Conservation (phyloP, 192 early-diverging fungal species). For the Dimargaris xerosporica region DNA sequence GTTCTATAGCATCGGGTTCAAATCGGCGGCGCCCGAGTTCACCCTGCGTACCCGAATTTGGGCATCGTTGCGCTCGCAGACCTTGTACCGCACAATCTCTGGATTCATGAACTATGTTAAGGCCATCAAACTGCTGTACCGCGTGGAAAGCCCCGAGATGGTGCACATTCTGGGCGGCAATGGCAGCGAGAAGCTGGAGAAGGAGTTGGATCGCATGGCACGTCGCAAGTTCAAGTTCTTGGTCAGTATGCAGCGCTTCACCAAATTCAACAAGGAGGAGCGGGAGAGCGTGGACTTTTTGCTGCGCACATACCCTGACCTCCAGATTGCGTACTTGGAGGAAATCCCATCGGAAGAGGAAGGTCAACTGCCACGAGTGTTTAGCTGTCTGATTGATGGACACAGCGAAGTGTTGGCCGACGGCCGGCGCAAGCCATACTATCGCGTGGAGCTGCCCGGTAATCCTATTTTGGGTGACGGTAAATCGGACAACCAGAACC, state of each 20-base stretch:
- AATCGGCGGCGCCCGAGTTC: conserved; percentile 64
- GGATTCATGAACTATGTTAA: conserved; percentile 82
- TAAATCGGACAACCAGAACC: conserved; percentile 84
- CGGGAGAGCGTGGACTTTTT: conserved; percentile 60
- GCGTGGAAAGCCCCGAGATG: conserved; percentile 66
- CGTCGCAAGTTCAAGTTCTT: conserved; percentile 71
- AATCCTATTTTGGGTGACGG: conserved; percentile 84
- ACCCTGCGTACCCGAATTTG: conserved; percentile 75
- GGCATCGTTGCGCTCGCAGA: conserved; percentile 74
- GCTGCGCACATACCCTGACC: conserved; percentile 53
- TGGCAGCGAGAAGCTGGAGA: conserved; percentile 44
- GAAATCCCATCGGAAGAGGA: conserved; percentile 44
- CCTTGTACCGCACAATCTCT: conserved; percentile 70
- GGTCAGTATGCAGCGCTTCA: conserved; percentile 71
- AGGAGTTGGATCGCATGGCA: conserved; percentile 49
- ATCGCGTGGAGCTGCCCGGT: conserved; percentile 60
- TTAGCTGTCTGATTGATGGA: conserved; percentile 62
- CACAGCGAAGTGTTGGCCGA: conserved; percentile 45
- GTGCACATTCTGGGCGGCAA: conserved; percentile 46
- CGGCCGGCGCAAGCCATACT: conserved; percentile 63
- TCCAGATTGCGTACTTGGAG: conserved; percentile 70
- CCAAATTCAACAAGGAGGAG: conserved; percentile 63
- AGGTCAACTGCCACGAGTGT: conserved; percentile 39
- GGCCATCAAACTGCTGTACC: conserved; percentile 64
- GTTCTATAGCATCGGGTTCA: conserved; percentile 71